Percentiles rank a stretch among this genome's conserved stretches.
Conservation (phyloP, 2,329 filamentous ascomycete species). For the Alternaria arbusti region DNA sequence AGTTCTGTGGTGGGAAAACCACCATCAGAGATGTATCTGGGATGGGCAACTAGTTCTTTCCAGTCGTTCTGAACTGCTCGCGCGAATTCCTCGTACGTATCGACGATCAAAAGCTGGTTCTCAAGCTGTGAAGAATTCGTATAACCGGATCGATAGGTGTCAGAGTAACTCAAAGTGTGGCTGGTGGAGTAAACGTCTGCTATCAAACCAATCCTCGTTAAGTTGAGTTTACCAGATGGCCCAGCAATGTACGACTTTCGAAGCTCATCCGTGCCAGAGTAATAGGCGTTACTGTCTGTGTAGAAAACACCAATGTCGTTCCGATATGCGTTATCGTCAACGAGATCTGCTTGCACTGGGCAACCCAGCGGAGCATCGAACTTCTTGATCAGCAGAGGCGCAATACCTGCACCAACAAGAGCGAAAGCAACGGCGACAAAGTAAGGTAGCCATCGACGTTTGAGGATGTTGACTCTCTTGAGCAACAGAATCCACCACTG, state of each 20-base stretch:
- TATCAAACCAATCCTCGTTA: constrained; percentile 7
- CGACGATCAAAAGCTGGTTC: constrained; percentile 57
- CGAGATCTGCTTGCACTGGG: constrained; percentile 27
- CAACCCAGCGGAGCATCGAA: constrained; percentile 57
- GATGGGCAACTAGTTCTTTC: constrained; percentile 59
- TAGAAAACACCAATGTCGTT: not conserved
- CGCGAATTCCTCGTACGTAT: constrained; percentile 69
- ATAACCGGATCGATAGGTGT: constrained; percentile 16
- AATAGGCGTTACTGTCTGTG: not conserved
- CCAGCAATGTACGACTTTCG: not conserved
- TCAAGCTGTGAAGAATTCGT: constrained; percentile 24
- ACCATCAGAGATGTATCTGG: not conserved
- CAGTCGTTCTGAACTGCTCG: constrained; percentile 62
- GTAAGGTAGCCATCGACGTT: constrained; percentile 77
- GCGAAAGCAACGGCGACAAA: constrained; percentile 76
- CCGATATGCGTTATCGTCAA: not conserved
- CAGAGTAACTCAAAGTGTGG: constrained; percentile 23
- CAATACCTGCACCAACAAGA: constrained; percentile 76
- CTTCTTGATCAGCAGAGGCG: constrained; percentile 72
- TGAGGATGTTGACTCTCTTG: constrained; percentile 77
- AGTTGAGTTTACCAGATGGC: not conserved
- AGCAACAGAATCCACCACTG: constrained; percentile 76
- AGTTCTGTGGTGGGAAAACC: constrained; percentile 45
- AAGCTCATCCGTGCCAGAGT: not conserved
- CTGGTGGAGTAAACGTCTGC: constrained; percentile 37